Evolutionary conservation across 2,329 filamentous ascomycete species (phyloP).

Genomic region (Cryphonectria nitschkei): DNA sequence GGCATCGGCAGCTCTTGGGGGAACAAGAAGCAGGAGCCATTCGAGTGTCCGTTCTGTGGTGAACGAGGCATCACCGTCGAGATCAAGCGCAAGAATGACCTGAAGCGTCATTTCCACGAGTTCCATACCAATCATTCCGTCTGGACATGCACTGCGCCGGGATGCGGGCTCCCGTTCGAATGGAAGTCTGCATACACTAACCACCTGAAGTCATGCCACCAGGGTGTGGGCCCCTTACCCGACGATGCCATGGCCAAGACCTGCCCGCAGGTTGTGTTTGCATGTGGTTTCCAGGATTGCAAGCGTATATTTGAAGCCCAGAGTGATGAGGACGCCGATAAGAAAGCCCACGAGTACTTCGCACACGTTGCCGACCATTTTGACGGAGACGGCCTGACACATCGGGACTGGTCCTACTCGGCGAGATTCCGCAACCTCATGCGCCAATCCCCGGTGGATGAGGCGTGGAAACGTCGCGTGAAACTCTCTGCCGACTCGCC

Average conservation of each 20-base stretch:
- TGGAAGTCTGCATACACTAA: slow-evolving; percentile 53
- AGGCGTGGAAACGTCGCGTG: slow-evolving; percentile 44
- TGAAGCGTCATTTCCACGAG: slow-evolving; percentile 53
- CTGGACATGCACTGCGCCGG: slow-evolving; percentile 49
- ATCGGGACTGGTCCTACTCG: slow-evolving; percentile 49
- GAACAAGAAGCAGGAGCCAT: slow-evolving; percentile 29
- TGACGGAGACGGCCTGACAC: slow-evolving; percentile 43
- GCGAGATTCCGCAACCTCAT: slow-evolving; percentile 50
- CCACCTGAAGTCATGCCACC: slow-evolving; percentile 50
- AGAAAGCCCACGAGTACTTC: slow-evolving; percentile 50
- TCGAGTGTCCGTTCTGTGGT: slow-evolving; percentile 45
- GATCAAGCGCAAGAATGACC: slow-evolving; percentile 51
- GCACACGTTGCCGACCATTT: slow-evolving; percentile 52
- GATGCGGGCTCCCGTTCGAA: slow-evolving; percentile 50
- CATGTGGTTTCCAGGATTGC: slow-evolving; percentile 52
- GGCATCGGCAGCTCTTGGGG: slow-evolving; percentile 29
- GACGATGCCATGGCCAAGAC: slow-evolving; percentile 47
- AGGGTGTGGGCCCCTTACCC: slow-evolving; percentile 39
- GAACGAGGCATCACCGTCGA: slow-evolving; percentile 46
- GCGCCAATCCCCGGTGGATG: slow-evolving; percentile 43
- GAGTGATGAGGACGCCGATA: slow-evolving; percentile 43
- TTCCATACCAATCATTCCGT: slow-evolving; percentile 52
- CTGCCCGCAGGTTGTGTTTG: slow-evolving; percentile 52
- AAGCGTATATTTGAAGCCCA: slow-evolving; percentile 48
- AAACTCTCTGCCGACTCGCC: slow-evolving; percentile 41